phyloP scores from a whole-genome alignment of 2,329 filamentous ascomycete genomes.

The Aspergillus sergii region DNA sequence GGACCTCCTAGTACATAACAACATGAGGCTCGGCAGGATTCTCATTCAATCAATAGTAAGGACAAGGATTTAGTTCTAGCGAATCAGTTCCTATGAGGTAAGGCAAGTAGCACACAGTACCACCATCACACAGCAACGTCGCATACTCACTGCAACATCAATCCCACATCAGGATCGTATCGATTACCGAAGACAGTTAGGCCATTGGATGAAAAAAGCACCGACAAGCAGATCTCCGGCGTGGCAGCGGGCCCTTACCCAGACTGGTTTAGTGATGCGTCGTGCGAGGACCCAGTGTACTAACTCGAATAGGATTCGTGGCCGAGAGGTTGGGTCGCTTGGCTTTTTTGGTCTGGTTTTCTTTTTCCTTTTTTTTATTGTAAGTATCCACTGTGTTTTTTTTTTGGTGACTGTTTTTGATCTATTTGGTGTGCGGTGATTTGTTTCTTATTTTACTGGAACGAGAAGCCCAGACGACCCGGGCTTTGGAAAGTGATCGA shows the following conservation, averaged over 20 bases:
- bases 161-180: slow-evolving; percentile 14
- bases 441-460: slow-evolving; percentile 11
- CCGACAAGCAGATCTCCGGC: slow-evolving; percentile 21
- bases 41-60: not conserved
- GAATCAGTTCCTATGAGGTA: not conserved
- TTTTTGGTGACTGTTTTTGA: not conserved
- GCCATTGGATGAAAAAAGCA: slow-evolving; percentile 1
- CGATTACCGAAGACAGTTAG: slow-evolving; percentile 14
- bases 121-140: not conserved
- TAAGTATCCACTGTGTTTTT: not conserved
- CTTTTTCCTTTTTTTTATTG: not conserved
- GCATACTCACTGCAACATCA: slow-evolving; percentile 1
- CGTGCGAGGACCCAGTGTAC: slow-evolving; percentile 11
- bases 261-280: slow-evolving; percentile 15
- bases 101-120: not conserved
- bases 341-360: not conserved
- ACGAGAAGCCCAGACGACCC: slow-evolving; percentile 18
- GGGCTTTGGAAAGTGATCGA: slow-evolving; percentile 19
- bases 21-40: not conserved
- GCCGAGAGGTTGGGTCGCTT: slow-evolving; percentile 10
- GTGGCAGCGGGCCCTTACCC: slow-evolving; percentile 21
- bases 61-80: too few species aligned
- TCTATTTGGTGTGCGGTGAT: not conserved
- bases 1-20: not conserved
- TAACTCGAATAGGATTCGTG: slow-evolving; percentile 17